Evolutionary conservation across 1,284 basidiomycete species (phyloP).

Genomic region (Cutaneotrichosporon cutaneum): DNA sequence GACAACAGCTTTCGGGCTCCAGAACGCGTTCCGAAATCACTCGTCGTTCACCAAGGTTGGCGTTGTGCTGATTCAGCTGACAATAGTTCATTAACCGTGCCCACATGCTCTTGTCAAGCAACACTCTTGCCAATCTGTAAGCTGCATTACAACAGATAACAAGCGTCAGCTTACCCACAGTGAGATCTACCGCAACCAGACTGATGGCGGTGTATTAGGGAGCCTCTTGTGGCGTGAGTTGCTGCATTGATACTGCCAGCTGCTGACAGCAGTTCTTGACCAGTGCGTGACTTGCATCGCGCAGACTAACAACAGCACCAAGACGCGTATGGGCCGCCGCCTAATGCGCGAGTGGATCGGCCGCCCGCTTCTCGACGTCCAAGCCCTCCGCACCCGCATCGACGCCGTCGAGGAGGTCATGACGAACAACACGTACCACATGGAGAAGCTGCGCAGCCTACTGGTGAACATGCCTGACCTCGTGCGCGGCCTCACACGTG

Average conservation of each 20-base stretch:
- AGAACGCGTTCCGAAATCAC: slow-evolving; percentile 70
- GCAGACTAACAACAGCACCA: slow-evolving; percentile 55
- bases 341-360: slow-evolving; percentile 84
- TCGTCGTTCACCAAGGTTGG: slow-evolving; percentile 65
- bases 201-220: slow-evolving; percentile 70
- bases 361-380: slow-evolving; percentile 72
- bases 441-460: slow-evolving; percentile 65
- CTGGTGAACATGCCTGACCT: slow-evolving; percentile 81
- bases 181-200: slow-evolving; percentile 88
- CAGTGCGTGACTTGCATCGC: slow-evolving; percentile 44
- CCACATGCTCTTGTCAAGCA: slow-evolving; percentile 85
- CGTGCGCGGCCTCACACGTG: slow-evolving; percentile 78
- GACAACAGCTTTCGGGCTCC: slow-evolving; percentile 64
- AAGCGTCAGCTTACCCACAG: slow-evolving; percentile 46
- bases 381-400: slow-evolving; percentile 67
- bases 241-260: no score
- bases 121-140: slow-evolving; percentile 79
- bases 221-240: slow-evolving; percentile 69
- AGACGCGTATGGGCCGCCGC: slow-evolving; percentile 83
- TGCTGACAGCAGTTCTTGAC: slow-evolving; percentile 62
- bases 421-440: slow-evolving; percentile 58
- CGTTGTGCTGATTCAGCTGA: neutral
- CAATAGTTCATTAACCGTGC: slow-evolving; percentile 67
- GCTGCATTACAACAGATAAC: slow-evolving; percentile 32
- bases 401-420: slow-evolving; percentile 82